Conservation (phyloP, 495 filamentous ascomycete genomes). For the Penicillium verhagenii region DNA sequence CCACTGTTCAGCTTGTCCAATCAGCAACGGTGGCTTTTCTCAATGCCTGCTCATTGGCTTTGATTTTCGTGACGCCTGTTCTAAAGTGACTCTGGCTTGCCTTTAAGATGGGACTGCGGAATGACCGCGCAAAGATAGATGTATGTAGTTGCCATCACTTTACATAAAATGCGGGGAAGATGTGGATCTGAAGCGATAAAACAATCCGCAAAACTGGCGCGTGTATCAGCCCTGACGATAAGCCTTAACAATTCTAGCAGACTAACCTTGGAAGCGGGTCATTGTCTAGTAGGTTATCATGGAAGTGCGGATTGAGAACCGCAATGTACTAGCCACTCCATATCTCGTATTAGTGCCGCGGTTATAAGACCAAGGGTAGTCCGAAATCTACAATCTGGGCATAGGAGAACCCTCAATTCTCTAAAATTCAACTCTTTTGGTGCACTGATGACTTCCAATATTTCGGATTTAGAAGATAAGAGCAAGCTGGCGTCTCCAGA, state of each 20-base stretch:
- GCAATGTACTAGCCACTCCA: not conserved
- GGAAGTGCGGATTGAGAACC: conserved; percentile 1
- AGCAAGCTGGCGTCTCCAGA: conserved; percentile 9
- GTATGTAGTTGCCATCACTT: not conserved
- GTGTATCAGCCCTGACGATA: not conserved
- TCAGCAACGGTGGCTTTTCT: not conserved
- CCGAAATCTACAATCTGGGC: not conserved
- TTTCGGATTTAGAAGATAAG: not conserved
- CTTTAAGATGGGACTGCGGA: not conserved
- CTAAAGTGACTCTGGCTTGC: not conserved
- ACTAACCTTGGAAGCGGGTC: not conserved
- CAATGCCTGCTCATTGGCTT: not conserved
- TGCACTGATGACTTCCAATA: conserved; percentile 9
- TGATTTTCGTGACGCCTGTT: not conserved
- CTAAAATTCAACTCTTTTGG: not conserved
- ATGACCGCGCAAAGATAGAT: not conserved
- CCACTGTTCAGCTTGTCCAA: not conserved
- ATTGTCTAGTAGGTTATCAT: not conserved
- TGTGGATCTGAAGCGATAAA: not conserved
- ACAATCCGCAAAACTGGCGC: not conserved
- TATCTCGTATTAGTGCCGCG: not conserved
- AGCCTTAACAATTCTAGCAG: not conserved
- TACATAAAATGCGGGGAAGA: conserved; percentile 11
- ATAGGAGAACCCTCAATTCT: not conserved
- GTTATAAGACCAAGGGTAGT: not conserved